Evolutionary conservation across 208 protist species (phyloP).

Genomic region (Trichomonas vaginalis): DNA sequence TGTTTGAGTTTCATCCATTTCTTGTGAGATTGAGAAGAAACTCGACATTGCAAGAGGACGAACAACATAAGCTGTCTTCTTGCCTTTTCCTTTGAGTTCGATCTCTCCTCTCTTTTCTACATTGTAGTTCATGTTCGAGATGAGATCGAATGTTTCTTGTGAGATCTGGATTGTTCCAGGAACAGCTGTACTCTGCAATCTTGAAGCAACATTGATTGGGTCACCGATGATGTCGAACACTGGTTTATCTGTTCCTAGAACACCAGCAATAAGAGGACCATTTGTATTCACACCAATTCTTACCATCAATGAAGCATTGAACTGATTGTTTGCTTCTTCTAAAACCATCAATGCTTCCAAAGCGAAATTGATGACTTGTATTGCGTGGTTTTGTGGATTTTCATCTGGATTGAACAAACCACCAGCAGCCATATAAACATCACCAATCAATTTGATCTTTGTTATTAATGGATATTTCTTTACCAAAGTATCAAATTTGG

Average conservation of each 20-base stretch:
- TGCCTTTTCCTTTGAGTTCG: background rate
- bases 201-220: conserved; percentile 5
- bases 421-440: background rate
- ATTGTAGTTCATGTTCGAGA: background rate
- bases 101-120: background rate
- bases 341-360: background rate
- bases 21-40: background rate
- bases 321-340: background rate
- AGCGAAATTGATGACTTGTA: background rate
- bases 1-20: background rate
- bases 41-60: background rate
- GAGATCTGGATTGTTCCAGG: background rate
- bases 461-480: background rate
- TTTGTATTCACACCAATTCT: background rate
- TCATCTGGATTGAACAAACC: background rate
- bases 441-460: background rate
- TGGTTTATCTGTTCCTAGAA: background rate
- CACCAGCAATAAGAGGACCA: background rate
- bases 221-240: background rate
- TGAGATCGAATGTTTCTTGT: background rate
- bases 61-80: background rate
- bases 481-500: background rate
- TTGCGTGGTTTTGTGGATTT: background rate
- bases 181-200: background rate
- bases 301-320: background rate